Evolutionary conservation across 306 rosid species (phyloP).

Genomic region (Cucurbita maxima): DNA sequence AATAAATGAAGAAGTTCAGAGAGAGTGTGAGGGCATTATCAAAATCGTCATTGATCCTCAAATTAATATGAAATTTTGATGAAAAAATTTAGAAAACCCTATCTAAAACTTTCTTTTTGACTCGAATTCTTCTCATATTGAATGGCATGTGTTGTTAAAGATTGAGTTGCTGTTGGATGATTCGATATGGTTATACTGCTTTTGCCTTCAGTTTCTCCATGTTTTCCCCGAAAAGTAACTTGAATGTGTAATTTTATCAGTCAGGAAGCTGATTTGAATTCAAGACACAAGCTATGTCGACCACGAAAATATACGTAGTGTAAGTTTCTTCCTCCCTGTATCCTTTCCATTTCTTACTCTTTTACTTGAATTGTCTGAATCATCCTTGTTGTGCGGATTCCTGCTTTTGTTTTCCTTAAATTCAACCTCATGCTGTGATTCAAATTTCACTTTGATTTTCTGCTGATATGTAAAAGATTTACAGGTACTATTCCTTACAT

Average conservation of each 20-base stretch:
- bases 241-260: neutral
- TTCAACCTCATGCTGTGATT: neutral
- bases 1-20: neutral
- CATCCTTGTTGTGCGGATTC: neutral
- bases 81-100: neutral
- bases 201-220: neutral
- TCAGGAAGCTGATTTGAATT: conserved; percentile 10
- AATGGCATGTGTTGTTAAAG: neutral
- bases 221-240: neutral
- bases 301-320: conserved; percentile 68
- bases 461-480: neutral
- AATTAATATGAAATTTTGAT: neutral
- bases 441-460: neutral
- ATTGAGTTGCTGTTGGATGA: neutral
- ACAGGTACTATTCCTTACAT: conserved; percentile 72
- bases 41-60: neutral
- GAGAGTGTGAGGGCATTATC: neutral
- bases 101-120: neutral
- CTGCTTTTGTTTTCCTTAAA: neutral
- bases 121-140: neutral
- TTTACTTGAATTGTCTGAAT: neutral
- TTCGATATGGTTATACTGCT: neutral
- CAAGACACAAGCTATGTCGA: conserved; percentile 29
- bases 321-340: conserved; percentile 22
- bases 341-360: neutral